These are phyloP conservation scores for Psilocybe mexicana DNA, from an alignment of 1,284 basidiomycete species.

Conservation along the genomic window DNA sequence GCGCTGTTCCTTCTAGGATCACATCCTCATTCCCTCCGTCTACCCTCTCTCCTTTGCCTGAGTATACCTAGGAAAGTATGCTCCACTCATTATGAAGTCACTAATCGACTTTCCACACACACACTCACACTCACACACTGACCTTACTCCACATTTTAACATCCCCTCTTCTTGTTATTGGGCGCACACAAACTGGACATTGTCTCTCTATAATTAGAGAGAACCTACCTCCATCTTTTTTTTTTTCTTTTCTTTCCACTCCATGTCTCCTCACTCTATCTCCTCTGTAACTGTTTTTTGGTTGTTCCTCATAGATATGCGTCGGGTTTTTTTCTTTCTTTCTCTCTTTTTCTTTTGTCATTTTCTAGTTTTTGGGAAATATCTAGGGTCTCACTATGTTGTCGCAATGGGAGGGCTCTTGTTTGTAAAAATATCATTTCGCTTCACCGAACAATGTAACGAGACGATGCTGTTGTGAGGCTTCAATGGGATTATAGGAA, in stretches of 20 bases:
- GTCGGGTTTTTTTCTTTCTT: conserved; percentile 9
- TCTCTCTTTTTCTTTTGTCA: conserved; percentile 6
- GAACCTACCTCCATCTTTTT: conserved; percentile 13
- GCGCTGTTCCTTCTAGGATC: conserved; percentile 21
- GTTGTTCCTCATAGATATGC: not conserved
- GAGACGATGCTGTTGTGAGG: not conserved
- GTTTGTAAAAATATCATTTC: not conserved
- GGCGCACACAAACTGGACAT: conserved; percentile 19
- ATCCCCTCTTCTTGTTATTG: conserved; percentile 15
- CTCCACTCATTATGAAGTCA: conserved; percentile 4
- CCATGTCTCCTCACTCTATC: no score
- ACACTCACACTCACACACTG: not conserved
- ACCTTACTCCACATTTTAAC: conserved; percentile 1
- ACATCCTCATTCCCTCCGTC: conserved; percentile 27
- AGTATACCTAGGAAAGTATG: conserved; percentile 38
- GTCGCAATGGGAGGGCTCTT: not conserved
- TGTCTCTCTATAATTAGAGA: conserved; percentile 15
- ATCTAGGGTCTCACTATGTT: not conserved
- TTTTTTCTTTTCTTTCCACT: conserved; percentile 13
- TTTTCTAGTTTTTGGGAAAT: not conserved
- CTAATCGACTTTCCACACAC: not conserved
- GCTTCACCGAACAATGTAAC: not conserved
- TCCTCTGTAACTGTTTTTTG: conserved; percentile 5
- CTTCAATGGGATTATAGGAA: no score
- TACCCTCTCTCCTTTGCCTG: conserved; percentile 37